These are phyloP conservation scores for Hymenoscyphus albidus DNA, from an alignment of 2,329 filamentous ascomycete genomes.

Conservation along the genomic window DNA sequence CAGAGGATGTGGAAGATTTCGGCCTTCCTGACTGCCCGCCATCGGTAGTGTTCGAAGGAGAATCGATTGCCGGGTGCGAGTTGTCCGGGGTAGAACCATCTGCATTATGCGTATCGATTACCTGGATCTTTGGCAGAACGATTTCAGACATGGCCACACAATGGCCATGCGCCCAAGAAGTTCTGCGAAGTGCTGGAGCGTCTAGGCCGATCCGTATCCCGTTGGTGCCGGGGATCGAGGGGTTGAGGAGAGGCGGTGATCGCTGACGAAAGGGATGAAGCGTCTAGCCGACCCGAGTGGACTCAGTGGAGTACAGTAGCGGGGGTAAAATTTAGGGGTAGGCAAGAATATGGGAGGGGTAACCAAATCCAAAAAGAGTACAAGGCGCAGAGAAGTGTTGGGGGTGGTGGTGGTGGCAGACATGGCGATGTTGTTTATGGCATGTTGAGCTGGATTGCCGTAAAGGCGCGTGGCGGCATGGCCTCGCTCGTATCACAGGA, in stretches of 20 bases:
- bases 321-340: no score
- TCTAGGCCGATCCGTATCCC: background rate
- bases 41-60: conserved; percentile 30
- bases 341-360: background rate
- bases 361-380: background rate
- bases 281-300: background rate
- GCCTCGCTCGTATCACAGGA: no score
- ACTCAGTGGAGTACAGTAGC: no score
- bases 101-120: conserved; percentile 28
- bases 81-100: conserved; percentile 22
- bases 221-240: background rate
- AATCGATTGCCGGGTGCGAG: conserved; percentile 22
- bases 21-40: conserved; percentile 28
- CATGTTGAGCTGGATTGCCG: no score
- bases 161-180: conserved; percentile 23
- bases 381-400: background rate
- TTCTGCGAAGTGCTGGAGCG: background rate
- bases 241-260: background rate
- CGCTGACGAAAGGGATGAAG: background rate
- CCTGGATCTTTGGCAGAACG: conserved; percentile 32
- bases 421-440: background rate
- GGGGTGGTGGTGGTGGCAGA: background rate
- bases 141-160: conserved; percentile 30
- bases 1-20: conserved; percentile 31
- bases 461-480: no score